Percentiles rank a stretch among this genome's conserved stretches.
Evolutionary conservation across 495 filamentous ascomycete species (phyloP).

Genomic region (Xylaria grammica): DNA sequence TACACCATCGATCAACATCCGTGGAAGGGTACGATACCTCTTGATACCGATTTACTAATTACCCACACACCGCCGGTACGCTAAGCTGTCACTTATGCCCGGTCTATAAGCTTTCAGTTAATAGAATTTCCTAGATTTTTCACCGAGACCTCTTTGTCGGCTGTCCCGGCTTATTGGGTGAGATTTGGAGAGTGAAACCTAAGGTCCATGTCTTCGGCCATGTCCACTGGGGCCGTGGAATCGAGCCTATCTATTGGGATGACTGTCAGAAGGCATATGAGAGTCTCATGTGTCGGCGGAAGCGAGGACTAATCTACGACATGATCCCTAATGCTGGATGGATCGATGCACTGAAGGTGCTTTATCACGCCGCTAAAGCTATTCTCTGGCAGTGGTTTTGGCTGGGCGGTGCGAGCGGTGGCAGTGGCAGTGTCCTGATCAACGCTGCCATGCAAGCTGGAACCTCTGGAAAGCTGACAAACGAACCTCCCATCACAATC

Average conservation of each 20-base stretch:
- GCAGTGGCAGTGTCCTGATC: conserved; percentile 69
- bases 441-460: conserved; percentile 79
- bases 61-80: conserved; percentile 72
- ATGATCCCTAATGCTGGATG: conserved; percentile 55
- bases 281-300: conserved; percentile 58
- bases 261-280: conserved; percentile 76
- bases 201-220: conserved; percentile 89
- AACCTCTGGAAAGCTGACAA: conserved; percentile 67
- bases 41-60: conserved; percentile 78
- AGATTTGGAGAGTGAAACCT: conserved; percentile 80
- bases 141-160: conserved; percentile 78
- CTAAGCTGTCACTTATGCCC: not conserved
- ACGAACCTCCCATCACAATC: conserved; percentile 50
- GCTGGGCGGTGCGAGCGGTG: conserved; percentile 62
- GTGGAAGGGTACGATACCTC: conserved; percentile 64
- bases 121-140: conserved; percentile 16
- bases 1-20: conserved; percentile 47
- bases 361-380: conserved; percentile 65
- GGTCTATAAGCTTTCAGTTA: not conserved
- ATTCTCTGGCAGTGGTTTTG: conserved; percentile 77
- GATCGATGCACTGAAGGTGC: conserved; percentile 64
- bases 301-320: conserved; percentile 57
- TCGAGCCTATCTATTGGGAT: conserved; percentile 77
- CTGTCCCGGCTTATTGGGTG: conserved; percentile 73
- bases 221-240: conserved; percentile 72